Evolutionary conservation across 345 rosid species (phyloP).

Genomic region (Lepidium didymum): DNA sequence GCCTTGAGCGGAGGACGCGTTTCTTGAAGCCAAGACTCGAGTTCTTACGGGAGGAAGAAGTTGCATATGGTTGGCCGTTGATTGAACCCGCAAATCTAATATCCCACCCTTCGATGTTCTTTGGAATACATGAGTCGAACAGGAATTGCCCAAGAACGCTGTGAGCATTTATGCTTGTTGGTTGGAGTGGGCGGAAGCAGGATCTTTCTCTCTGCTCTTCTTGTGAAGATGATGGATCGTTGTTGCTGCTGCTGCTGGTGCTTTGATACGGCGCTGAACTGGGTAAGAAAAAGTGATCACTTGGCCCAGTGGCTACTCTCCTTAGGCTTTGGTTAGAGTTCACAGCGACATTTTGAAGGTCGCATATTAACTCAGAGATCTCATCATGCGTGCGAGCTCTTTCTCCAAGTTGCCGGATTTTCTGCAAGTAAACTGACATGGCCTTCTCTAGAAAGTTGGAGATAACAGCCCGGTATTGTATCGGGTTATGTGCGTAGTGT

Average conservation of each 20-base stretch:
- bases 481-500: slow-evolving; percentile 67
- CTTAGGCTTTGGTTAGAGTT: slow-evolving; percentile 81
- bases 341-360: slow-evolving; percentile 85
- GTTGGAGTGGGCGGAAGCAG: slow-evolving; percentile 31
- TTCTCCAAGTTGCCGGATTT: slow-evolving; percentile 55
- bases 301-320: slow-evolving; percentile 71
- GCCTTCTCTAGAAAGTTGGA: slow-evolving; percentile 67
- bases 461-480: slow-evolving; percentile 64
- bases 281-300: slow-evolving; percentile 82
- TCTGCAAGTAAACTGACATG: slow-evolving; percentile 39
- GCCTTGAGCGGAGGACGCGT: slow-evolving; percentile 54
- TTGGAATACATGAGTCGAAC: slow-evolving; percentile 84
- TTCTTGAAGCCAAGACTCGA: slow-evolving; percentile 45
- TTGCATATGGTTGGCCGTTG: slow-evolving; percentile 63
- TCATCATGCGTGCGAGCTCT: slow-evolving; percentile 50
- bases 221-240: slow-evolving; percentile 36
- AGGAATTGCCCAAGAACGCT: slow-evolving; percentile 80
- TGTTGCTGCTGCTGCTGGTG: slow-evolving; percentile 23
- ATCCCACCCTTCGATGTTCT: slow-evolving; percentile 97
- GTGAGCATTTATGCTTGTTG: slow-evolving; percentile 67
- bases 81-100: slow-evolving; percentile 61
- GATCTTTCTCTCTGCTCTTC: slow-evolving; percentile 52
- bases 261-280: slow-evolving; percentile 48
- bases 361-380: slow-evolving; percentile 71
- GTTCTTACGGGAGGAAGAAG: slow-evolving; percentile 40